Evolutionary conservation across 1,284 basidiomycete species (phyloP).

Genomic region (Cryptococcus maquisensis): DNA sequence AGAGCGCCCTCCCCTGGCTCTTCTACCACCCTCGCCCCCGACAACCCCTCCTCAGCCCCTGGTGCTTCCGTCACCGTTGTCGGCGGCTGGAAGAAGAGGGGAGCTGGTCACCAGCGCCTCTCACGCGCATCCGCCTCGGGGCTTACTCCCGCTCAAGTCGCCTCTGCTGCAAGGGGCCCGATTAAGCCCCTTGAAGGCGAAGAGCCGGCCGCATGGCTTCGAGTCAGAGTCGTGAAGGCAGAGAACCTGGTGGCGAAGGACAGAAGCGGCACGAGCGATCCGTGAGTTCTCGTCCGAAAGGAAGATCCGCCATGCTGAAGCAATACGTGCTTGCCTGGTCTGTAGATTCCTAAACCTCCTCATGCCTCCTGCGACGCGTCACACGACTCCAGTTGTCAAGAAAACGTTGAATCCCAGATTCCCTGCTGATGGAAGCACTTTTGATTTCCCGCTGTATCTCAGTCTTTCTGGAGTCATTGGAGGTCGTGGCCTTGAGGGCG

Average conservation of each 20-base stretch:
- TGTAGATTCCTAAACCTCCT: slow-evolving; percentile 68
- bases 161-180: slow-evolving; percentile 33
- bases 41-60: not conserved
- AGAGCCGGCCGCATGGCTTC: slow-evolving; percentile 44
- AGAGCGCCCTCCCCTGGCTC: not conserved
- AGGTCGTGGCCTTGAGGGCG: slow-evolving; percentile 65
- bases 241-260: slow-evolving; percentile 52
- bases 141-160: slow-evolving; percentile 32
- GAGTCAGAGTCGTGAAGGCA: slow-evolving; percentile 50
- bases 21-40: not conserved
- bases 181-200: slow-evolving; percentile 46
- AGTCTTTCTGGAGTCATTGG: slow-evolving; percentile 68
- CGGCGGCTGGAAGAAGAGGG: not conserved
- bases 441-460: slow-evolving; percentile 77
- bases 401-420: slow-evolving; percentile 73
- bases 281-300: slow-evolving; percentile 31
- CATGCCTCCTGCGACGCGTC: slow-evolving; percentile 59
- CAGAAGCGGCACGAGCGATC: slow-evolving; percentile 49
- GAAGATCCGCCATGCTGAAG: slow-evolving; percentile 1
- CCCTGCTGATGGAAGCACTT: slow-evolving; percentile 68
- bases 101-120: not conserved
- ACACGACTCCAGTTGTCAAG: slow-evolving; percentile 74
- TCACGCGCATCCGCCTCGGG: slow-evolving; percentile 8
- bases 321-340: not conserved
- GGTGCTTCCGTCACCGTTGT: not conserved